Base-by-base conservation (phyloP, 495 filamentous ascomycete species). In the Aspergillus panamensis region DNA sequence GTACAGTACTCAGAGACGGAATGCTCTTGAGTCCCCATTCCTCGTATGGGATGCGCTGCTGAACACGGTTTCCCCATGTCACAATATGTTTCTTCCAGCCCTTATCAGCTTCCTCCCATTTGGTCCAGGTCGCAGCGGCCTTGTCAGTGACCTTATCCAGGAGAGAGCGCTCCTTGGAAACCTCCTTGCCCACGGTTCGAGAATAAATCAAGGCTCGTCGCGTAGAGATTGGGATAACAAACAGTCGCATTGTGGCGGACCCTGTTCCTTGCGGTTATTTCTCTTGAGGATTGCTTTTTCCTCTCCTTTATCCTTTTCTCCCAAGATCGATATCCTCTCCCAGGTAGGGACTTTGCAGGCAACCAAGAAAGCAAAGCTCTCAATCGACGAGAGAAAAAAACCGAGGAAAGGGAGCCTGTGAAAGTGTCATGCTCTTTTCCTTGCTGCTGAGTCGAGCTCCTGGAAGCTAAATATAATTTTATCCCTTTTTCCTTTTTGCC, bases 1-100 rank as follows among this genome's bases (percentile, higher is more conserved):
- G 79, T 55, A 85, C 82, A 35, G 83, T 77, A 25, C 83, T 91
- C 53, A 96, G 75, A 32, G 94, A 89, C 3, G 94, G 94, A 37
- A 98, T 88, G 52, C 90, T 93, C 73, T 97, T 97, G 48, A 98
- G 76, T 0, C 90, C 93, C 87, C 94, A 99, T 88, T 99, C 94
- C 74, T 97, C 90, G 69, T 87, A 96, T 2, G 93, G 90, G 62
- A 99, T 92, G 40, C 90, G 83, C 65, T 88, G 87, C 51, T 97
- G 81, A 9, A 89, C 81, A 29, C 83, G 78, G 76, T 97, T 97
- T 29, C 95, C 94, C 69, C 92, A 94, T 51, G 78, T 78, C 19
- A 92, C 92, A 30, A 96, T 77, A 57, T 80, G 82, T 61, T 88
- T 91, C 74, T 97, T 89, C 94, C 93, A 97, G 32, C 88, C 86